Conservation (phyloP, 2,329 filamentous ascomycete genomes). For the Beauveria varroae region DNA sequence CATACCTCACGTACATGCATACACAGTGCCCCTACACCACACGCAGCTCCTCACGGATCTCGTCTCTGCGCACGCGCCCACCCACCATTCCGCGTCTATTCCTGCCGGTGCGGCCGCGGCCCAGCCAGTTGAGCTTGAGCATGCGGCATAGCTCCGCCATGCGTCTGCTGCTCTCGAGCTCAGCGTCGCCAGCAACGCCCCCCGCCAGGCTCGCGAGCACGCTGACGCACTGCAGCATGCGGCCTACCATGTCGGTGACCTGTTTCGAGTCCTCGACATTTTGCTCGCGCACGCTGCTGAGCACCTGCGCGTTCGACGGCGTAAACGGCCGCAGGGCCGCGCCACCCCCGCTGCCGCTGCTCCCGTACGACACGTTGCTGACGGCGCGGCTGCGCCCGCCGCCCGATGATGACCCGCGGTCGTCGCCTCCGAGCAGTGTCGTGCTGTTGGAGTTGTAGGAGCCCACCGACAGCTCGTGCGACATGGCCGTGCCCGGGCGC, state of each 20-base stretch:
- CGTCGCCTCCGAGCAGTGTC: slow-evolving; percentile 62
- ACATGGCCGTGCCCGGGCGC: slow-evolving; percentile 67
- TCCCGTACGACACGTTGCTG: slow-evolving; percentile 69
- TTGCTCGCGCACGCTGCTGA: slow-evolving; percentile 44
- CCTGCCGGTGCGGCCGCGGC: slow-evolving; percentile 77
- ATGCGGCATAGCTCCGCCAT: slow-evolving; percentile 79
- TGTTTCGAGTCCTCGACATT: slow-evolving; percentile 64
- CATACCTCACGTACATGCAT: not conserved
- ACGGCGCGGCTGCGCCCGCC: slow-evolving; percentile 69
- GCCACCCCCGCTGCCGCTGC: slow-evolving; percentile 38
- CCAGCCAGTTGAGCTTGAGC: slow-evolving; percentile 95
- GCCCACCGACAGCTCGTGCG: slow-evolving; percentile 64
- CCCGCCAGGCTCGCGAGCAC: slow-evolving; percentile 69
- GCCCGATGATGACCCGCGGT: slow-evolving; percentile 34
- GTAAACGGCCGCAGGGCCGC: slow-evolving; percentile 42
- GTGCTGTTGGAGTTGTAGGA: slow-evolving; percentile 76
- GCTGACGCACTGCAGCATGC: slow-evolving; percentile 94
- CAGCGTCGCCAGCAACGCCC: slow-evolving; percentile 49
- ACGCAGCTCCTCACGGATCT: slow-evolving; percentile 33
- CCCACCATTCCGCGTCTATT: slow-evolving; percentile 89
- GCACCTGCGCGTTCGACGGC: slow-evolving; percentile 31
- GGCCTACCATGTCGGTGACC: slow-evolving; percentile 86
- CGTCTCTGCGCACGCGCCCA: slow-evolving; percentile 43
- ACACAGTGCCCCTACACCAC: slow-evolving; percentile 22
- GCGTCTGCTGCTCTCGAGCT: slow-evolving; percentile 66